A percentile compares a stretch with the other conserved stretches of the same genome.
phyloP scores from a whole-genome alignment of 768 basidiomycete genomes.

The Mycena galopus region DNA sequence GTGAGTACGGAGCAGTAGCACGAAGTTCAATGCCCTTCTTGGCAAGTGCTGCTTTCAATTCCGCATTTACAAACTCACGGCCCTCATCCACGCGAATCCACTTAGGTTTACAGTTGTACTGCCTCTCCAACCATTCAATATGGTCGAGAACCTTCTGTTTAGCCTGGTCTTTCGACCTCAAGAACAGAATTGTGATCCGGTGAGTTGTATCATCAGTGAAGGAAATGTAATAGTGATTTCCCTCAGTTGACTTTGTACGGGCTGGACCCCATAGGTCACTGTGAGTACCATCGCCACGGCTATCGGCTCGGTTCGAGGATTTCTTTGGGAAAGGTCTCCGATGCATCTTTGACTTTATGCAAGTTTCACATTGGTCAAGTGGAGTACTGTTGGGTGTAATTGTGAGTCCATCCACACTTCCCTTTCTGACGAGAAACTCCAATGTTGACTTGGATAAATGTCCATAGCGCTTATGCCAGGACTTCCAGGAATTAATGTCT shows the following conservation, averaged over 20 bases:
- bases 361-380: not conserved
- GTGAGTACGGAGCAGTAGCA: constrained; percentile 48
- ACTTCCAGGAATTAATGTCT: not conserved
- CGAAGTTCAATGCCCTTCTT: constrained; percentile 37
- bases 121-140: constrained; percentile 26
- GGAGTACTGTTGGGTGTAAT: not conserved
- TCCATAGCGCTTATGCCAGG: constrained; percentile 7
- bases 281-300: not conserved
- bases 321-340: constrained; percentile 11
- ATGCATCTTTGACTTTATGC: constrained; percentile 18
- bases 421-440: constrained; percentile 10
- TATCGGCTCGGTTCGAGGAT: constrained; percentile 8
- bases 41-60: constrained; percentile 37
- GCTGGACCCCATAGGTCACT: too few relatives aligned
- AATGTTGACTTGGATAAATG: constrained; percentile 14
- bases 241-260: not conserved
- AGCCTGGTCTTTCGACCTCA: constrained; percentile 37
- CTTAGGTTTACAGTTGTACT: constrained; percentile 21
- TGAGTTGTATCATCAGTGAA: not conserved
- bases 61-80: constrained; percentile 43
- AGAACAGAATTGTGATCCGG: constrained; percentile 30
- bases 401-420: constrained; percentile 2
- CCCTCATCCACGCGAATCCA: constrained; percentile 45
- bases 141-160: constrained; percentile 34
- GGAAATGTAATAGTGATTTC: not conserved